Conservation (phyloP, 2,329 filamentous ascomycete species). For the Lecanoromycetidae sp. region DNA sequence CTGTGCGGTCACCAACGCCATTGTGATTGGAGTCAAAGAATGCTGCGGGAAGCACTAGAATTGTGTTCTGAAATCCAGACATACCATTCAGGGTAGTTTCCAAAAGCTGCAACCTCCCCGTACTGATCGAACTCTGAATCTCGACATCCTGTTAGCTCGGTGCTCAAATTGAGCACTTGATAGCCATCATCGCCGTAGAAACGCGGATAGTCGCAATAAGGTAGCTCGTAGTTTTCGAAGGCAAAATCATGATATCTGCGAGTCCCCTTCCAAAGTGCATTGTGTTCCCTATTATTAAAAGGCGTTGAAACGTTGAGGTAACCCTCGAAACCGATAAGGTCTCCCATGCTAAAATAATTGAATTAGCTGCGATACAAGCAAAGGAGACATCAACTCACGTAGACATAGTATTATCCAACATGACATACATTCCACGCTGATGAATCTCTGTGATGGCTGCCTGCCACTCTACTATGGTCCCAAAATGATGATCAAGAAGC, state of each 20-base stretch:
- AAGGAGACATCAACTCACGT: constrained; percentile 35
- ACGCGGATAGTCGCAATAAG: constrained; percentile 45
- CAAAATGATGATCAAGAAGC: constrained; percentile 51
- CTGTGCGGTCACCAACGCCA: too few species aligned
- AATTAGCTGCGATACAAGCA: not conserved
- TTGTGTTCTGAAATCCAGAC: too few species aligned
- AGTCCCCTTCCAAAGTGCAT: constrained; percentile 44
- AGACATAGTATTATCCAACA: constrained; percentile 54
- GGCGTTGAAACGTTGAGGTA: constrained; percentile 47
- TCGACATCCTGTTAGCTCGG: constrained; percentile 43
- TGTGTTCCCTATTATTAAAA: constrained; percentile 44
- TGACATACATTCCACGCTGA: constrained; percentile 49
- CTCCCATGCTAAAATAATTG: constrained; percentile 37
- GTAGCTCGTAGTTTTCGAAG: constrained; percentile 41
- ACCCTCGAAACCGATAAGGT: constrained; percentile 48
- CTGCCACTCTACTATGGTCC: constrained; percentile 47
- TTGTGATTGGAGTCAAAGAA: too few species aligned
- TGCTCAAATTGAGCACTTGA: constrained; percentile 36
- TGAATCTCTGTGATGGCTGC: constrained; percentile 49
- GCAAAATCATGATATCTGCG: constrained; percentile 48
- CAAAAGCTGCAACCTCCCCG: constrained; percentile 52
- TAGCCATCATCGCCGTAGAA: constrained; percentile 51
- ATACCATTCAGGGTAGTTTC: constrained; percentile 51
- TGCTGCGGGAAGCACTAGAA: too few species aligned
- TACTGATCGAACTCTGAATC: constrained; percentile 55